Base-by-base conservation (phyloP, 306 rosid genomes). In the Aeschynomene evenia region DNA sequence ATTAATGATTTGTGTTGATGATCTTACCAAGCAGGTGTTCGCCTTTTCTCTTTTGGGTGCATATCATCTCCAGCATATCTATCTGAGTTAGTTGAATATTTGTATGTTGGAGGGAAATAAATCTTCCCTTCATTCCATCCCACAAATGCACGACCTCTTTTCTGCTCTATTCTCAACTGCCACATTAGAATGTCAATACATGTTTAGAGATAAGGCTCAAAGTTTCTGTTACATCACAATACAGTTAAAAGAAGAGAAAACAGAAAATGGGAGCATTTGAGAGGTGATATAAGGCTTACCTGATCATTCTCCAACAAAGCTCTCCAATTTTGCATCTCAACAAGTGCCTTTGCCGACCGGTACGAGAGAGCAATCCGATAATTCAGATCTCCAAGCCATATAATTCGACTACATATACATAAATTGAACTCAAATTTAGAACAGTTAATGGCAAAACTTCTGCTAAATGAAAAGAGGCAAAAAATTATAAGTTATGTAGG, bases 301-400 rank as follows among this genome's bases (percentile, higher is more conserved):
- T 95, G 99, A 72, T 95, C 99, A 68, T 83, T 91, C 87, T 95
- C 97, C 57, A 95, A 82, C 81, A 95, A 82, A 79, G 96, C 97
- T 84, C 97, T 89, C 99, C 99, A 95, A 61, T 95, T 95, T 80
- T 95, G 99, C 99, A 95, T 95, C 88, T 95, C 99, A 26, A 95
- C 95, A 22, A 95, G 90, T 0, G 99, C 97, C 71, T 83, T 91
- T 7, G 97, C 99, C 63, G 97, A 89, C 21, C 97, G 99, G 84
- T 89, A 87, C 31, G 89, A 79, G 67, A 91, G 95, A 11, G 95
- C 96, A 22, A 95, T 95, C 55, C 99, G 96, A 71, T 95, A 95
- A 79, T 95, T 95, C 55, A 95, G 72, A 89, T 95, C 99, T 79
- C 99, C 99, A 31, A 95, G 97, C 99, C 99, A 95, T 76, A 95